phyloP scores from a whole-genome alignment of 768 basidiomycete species.

The Trametes cubensis region DNA sequence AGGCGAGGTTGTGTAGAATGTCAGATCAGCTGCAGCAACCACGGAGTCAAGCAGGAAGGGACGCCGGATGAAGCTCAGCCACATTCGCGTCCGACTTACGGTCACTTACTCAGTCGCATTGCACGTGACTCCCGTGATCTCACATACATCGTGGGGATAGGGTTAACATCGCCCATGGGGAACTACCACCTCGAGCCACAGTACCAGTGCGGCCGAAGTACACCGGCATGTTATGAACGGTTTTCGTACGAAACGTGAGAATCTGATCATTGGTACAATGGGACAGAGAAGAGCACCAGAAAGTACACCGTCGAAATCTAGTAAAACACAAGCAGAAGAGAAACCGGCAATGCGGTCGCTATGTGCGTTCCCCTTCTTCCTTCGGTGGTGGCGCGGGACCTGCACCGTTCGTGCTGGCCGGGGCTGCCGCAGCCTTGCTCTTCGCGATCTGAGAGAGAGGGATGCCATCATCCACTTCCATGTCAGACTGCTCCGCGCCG shows the following conservation, averaged over 20 bases:
- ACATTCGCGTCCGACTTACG: slow-evolving; percentile 1
- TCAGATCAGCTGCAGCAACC: no score
- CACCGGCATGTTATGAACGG: no score
- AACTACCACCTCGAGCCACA: no score
- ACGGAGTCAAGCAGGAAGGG: no score
- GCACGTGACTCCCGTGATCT: slow-evolving; percentile 1
- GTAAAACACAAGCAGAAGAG: not conserved
- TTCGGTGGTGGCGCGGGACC: not conserved
- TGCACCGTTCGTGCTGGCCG: slow-evolving; percentile 4
- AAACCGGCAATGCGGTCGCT: no score
- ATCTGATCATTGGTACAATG: not conserved
- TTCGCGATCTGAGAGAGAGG: slow-evolving; percentile 19
- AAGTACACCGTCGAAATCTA: not conserved
- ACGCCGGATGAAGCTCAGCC: slow-evolving; percentile 1
- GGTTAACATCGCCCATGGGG: no score
- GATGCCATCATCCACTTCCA: slow-evolving; percentile 40
- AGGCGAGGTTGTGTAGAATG: not conserved
- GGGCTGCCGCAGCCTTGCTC: slow-evolving; percentile 11
- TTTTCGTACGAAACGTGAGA: no score
- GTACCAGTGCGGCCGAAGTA: no score
- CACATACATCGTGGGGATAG: no score
- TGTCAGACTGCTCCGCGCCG: slow-evolving; percentile 28
- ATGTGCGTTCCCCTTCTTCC: not conserved
- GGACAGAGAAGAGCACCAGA: not conserved
- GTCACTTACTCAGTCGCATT: not conserved